These are phyloP conservation scores for Ogataea hybrid DNA, from an alignment of 1,139 yeast species.

Conservation along the genomic window DNA sequence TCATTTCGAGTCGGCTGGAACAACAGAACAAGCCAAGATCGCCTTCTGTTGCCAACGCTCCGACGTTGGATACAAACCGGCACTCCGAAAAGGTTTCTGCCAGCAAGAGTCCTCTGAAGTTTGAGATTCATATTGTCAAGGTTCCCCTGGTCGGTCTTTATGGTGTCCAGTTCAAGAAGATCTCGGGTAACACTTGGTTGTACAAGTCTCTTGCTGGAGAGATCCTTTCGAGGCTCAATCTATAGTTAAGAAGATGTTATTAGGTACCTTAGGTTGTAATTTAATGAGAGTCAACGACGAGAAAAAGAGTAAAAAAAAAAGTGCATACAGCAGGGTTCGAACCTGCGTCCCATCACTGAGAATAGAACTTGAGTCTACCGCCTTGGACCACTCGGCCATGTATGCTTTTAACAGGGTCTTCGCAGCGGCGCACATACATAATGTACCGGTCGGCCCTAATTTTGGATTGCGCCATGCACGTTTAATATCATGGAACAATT, in stretches of 20 bases:
- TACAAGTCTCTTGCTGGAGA: slow-evolving; percentile 92
- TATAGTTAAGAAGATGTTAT: slow-evolving; percentile 34
- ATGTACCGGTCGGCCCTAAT: no score
- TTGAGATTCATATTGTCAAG: slow-evolving; percentile 90
- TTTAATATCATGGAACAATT: neutral
- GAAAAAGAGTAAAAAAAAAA: slow-evolving; percentile 4
- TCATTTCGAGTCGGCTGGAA: slow-evolving; percentile 57
- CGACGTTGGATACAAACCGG: slow-evolving; percentile 10
- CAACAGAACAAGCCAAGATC: slow-evolving; percentile 36
- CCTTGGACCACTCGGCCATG: slow-evolving; percentile 32
- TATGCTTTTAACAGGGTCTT: slow-evolving; percentile 19
- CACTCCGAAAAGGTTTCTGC: slow-evolving; percentile 31
- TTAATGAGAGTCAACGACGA: neutral
- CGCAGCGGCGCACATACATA: no score
- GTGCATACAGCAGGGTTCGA: slow-evolving; percentile 29
- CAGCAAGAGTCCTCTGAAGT: slow-evolving; percentile 63
- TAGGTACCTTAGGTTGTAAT: no score
- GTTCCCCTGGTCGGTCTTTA: slow-evolving; percentile 88
- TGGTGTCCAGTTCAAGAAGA: slow-evolving; percentile 93
- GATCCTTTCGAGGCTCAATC: slow-evolving; percentile 72
- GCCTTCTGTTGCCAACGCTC: slow-evolving; percentile 16
- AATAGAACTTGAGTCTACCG: slow-evolving; percentile 30
- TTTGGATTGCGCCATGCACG: neutral
- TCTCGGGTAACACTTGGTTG: slow-evolving; percentile 94
- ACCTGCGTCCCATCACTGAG: slow-evolving; percentile 30